Base-by-base conservation (phyloP, 495 filamentous ascomycete species). In the Annulohypoxylon moriforme region DNA sequence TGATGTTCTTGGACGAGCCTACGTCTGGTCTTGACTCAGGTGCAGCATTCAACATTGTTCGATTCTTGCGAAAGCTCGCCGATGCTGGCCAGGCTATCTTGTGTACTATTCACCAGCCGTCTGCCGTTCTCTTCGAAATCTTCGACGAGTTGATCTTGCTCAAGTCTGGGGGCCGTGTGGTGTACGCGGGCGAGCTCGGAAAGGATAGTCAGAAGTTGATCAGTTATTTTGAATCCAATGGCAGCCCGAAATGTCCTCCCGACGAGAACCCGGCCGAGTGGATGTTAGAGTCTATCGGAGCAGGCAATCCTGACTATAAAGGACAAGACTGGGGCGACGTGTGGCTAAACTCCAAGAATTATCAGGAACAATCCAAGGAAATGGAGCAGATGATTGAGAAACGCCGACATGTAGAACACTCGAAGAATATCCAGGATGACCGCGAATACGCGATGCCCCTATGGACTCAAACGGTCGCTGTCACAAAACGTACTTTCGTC, bases 41-140 rank as follows among this genome's bases (percentile, higher is more conserved):
- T 42, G 85, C 88, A 14, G 89, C 90, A 18, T 92, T 84, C 71
- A 89, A 89, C 67, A 90, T 91, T 10, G 83, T 90, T 22, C 81
- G 87, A 14, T 90, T 92, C 72, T 76, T 93, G 31, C 78, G 88
- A 2, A 92, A 91, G 69, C 82, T 93, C 3, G 88, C 90, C 4
- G 84, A 88, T 55, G 83, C 84, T 24, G 89, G 92, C 4, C 91
- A 93, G 74, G 89, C 90, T 3, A 88, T 94, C 18, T 71, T 85
- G 22, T 90, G 90, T 56, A 94, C 92, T 0, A 94, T 94, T 33
- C 91, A 94, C 73, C 92, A 95, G 71, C 92, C 92, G 5, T 90
- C 87, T 0, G 86, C 89, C 3, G 85, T 89, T 14, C 80, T 94
- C 8, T 93, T 94, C 67, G 85, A 89, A 42, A 78, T 89, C 60